Conservation (phyloP, 106 monocot genomes). For the Ottelia alismoides region DNA sequence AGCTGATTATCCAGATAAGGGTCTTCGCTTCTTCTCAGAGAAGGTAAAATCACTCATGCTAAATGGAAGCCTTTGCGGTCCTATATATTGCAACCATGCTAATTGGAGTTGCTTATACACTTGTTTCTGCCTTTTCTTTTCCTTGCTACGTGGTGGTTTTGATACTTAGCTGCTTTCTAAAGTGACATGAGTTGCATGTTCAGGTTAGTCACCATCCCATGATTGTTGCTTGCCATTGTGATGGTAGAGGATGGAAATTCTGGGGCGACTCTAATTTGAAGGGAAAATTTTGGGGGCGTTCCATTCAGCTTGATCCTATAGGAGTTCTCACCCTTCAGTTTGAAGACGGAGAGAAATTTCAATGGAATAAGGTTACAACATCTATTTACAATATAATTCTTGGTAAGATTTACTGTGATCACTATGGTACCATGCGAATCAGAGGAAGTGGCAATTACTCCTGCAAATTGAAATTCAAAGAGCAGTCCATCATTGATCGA, state of each 20-base stretch:
- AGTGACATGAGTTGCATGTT: too few species aligned
- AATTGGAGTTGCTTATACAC: too few species aligned
- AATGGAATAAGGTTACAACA: slow-evolving; percentile 96
- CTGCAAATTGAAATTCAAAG: slow-evolving; percentile 94
- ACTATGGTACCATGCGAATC: slow-evolving; percentile 95
- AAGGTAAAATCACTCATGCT: too few species aligned
- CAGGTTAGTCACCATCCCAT: slow-evolving; percentile 98
- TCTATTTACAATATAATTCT: slow-evolving; percentile 94
- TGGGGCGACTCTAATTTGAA: slow-evolving; percentile 93
- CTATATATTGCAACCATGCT: too few species aligned
- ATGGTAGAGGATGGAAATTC: slow-evolving; percentile 91
- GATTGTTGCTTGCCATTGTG: slow-evolving; percentile 95
- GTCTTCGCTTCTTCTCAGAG: slow-evolving; percentile 93
- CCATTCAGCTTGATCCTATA: slow-evolving; percentile 93
- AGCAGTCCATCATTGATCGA: slow-evolving; percentile 89
- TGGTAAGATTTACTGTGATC: slow-evolving; percentile 94
- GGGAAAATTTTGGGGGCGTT: slow-evolving; percentile 94
- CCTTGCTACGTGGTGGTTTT: too few species aligned
- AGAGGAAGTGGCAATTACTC: slow-evolving; percentile 77
- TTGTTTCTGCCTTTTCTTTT: too few species aligned
- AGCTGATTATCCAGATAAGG: slow-evolving; percentile 98
- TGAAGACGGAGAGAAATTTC: slow-evolving; percentile 90
- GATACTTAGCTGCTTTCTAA: too few species aligned
- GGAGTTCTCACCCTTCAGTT: slow-evolving; percentile 79
- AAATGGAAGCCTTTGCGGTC: too few species aligned